phyloP scores from a whole-genome alignment of 1,139 yeast genomes.

The Suhomyces wounanorum region DNA sequence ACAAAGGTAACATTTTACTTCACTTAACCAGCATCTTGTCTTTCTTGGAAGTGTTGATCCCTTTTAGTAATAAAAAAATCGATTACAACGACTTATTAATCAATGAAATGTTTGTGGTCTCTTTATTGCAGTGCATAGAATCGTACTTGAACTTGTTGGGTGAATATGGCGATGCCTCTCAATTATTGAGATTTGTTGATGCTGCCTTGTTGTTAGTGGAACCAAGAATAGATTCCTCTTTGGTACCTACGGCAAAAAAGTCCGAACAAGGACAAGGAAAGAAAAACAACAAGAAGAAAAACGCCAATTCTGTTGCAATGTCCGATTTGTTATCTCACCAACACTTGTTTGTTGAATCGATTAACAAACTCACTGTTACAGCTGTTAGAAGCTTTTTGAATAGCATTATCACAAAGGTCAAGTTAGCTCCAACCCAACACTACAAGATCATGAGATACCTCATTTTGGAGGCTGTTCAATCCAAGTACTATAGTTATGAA shows the following conservation, averaged over 20 bases:
- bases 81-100: conserved; percentile 32
- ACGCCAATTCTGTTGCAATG: conserved; percentile 48
- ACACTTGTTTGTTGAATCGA: conserved; percentile 50
- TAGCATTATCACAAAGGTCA: conserved; percentile 49
- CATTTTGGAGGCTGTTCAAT: conserved; percentile 48
- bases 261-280: conserved; percentile 15
- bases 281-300: conserved; percentile 45
- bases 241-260: conserved; percentile 16
- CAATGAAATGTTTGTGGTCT: conserved; percentile 34
- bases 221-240: conserved; percentile 29
- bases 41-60: conserved; percentile 55
- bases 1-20: conserved; percentile 50
- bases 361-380: conserved; percentile 38
- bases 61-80: conserved; percentile 45
- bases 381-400: conserved; percentile 52
- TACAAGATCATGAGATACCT: conserved; percentile 61
- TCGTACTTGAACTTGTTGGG: conserved; percentile 33
- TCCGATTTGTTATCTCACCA: conserved; percentile 75
- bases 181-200: conserved; percentile 47
- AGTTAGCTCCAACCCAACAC: conserved; percentile 64
- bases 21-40: conserved; percentile 51
- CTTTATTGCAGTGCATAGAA: conserved; percentile 32
- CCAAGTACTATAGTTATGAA: conserved; percentile 28
- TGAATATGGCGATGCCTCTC: conserved; percentile 40
- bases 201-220: conserved; percentile 47